phyloP scores from a whole-genome alignment of 495 filamentous ascomycete species.

The Neurospora sp. region DNA sequence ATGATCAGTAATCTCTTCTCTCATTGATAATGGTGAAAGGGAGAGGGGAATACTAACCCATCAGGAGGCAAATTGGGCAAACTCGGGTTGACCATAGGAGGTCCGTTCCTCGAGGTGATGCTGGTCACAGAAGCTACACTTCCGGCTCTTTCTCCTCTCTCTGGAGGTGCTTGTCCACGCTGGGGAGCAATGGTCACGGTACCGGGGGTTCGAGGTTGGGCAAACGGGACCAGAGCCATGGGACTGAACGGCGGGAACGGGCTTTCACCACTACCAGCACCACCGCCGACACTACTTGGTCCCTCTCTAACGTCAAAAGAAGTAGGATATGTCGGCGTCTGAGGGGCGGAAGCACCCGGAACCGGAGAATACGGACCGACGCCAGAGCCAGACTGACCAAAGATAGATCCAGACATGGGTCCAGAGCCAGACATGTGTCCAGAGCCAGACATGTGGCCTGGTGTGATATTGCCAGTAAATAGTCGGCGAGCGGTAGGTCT shows the following conservation, averaged over 20 bases:
- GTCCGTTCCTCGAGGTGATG: not conserved
- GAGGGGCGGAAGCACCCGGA: not conserved
- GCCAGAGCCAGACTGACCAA: not conserved
- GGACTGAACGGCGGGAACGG: not conserved
- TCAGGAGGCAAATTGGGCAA: not conserved
- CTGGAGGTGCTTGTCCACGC: not conserved
- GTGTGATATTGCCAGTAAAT: not conserved
- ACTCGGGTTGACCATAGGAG: not conserved
- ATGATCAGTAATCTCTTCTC: not conserved
- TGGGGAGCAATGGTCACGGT: not conserved
- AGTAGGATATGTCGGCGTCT: not conserved
- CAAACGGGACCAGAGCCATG: not conserved
- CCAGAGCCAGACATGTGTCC: not conserved
- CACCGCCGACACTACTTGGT: not conserved
- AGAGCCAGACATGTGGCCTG: not conserved
- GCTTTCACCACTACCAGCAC: not conserved
- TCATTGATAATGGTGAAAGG: not conserved
- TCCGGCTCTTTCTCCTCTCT: not conserved
- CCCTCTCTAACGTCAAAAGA: not conserved
- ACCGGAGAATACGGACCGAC: not conserved
- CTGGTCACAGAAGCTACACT: not conserved
- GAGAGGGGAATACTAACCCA: not conserved
- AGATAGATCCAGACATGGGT: not conserved
- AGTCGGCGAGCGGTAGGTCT: not conserved
- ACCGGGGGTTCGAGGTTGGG: not conserved